Evolutionary conservation across 176 grass and related monocot species (phyloP), one percentile per base, ranked within the genome.

Genomic region (Carex cristatella): DNA sequence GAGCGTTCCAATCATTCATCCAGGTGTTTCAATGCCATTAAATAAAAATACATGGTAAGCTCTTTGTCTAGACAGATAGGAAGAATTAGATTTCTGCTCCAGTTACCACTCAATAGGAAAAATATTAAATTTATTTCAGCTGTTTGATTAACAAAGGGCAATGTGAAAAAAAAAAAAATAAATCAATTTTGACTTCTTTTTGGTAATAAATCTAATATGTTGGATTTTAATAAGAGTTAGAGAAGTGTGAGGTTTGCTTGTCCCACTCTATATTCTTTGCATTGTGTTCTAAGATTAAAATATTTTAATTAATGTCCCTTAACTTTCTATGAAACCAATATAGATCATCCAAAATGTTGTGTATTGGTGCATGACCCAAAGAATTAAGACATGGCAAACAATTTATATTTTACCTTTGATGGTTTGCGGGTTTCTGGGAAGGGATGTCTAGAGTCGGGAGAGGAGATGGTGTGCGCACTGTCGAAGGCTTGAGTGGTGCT

Each of bases 381-480:
- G 16, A 79, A 79, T 33, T 59, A 4, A 33, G 14, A 60, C 4
- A 11, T 14, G 23, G 2, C 15, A 81, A 63, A 10, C 12, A 81
- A 4, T 61, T 40, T n/a, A 42, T 28, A 81, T 30, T 67, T 53
- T 65, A 83, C 80, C 80, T 83, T 83, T 83, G 58, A 16, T 81
- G 59, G 61, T 44, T 64, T 81, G 33, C 1, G 44, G 66, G 53
- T 85, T 59, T 89, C 49, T 89, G 72, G 61, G 81, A 77, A 68
- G 91, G 88, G 38, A 92, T 82, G 31, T 95, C 91, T 86, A 92
- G 46, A 60, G 69, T 68, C 69, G 87, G 91, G 79, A 95, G 80
- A 82, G 86, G 77, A 69, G 86, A 75, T 49, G 83, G 82, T 76
- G 88, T 75, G 73, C 80, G 92, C 66, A 93, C 59, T 60, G 33